Base-by-base conservation (phyloP, 495 filamentous ascomycete species). In the Sporormia fimetaria region DNA sequence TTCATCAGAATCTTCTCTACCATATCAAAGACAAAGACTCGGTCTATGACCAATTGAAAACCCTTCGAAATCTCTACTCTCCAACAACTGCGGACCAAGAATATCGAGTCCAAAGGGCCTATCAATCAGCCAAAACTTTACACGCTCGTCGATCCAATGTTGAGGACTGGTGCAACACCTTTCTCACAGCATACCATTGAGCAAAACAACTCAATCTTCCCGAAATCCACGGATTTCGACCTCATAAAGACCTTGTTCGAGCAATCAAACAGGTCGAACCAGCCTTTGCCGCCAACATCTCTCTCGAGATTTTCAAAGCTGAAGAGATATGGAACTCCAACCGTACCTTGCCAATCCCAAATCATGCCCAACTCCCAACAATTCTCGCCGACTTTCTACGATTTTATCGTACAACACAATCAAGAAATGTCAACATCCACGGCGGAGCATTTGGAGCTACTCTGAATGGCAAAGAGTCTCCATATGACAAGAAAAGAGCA, bases 171-270 rank as follows among this genome's bases (percentile, higher is more conserved):
- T 33, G 31, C 31, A 27, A 7, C 31, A 15, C 16, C 31, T n/a
- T n/a, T 33, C 16, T 33, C 8, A n/a, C 8, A 33, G 17, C 31
- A n/a, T 15, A 33, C 16, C 7, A n/a, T 15, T 8, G 17, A 8
- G 31, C 31, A 15, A 33, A 33, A 17, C 10, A 17, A n/a, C 16
- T 33, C 7, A 14, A 33, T 20, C 16, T 33, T n/a, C 31, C 31
- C 7, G 15, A 33, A n/a, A 7, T 33, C 16, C 10, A n/a, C 15
- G 31, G 31, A 7, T 33, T n/a, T 33, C 7, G 31, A 8, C 10
- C 31, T 33, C 31, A 33, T 8, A 33, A 33, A 33, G 31, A 33
- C 14, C 31, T 33, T 15, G 8, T 33, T n/a, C 10, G 31, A 33
- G 31, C 31, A 8, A n/a, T 33, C 31, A 33, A 33, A 14, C 31